Base-by-base conservation (phyloP, 2,329 filamentous ascomycete genomes). In the Botrytis byssoidea region DNA sequence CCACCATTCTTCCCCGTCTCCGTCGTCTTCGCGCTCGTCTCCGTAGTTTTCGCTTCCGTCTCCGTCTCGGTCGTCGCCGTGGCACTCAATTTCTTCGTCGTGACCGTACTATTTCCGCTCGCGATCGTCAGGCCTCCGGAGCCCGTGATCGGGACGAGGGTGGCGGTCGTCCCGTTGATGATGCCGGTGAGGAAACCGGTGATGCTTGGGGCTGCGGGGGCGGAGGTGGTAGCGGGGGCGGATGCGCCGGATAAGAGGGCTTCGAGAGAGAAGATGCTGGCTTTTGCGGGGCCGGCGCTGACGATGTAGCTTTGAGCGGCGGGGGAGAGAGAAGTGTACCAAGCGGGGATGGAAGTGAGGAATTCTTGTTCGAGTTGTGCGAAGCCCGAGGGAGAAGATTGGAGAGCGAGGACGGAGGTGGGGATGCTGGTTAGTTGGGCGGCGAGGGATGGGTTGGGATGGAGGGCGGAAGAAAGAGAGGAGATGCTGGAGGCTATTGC, bases 41-140 rank as follows among this genome's bases (percentile, higher is more conserved):
- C 32, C 8, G 37, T 42, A 18, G 59, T 69, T n/a, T 32, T 35
- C 29, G 44, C 16, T 8, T 20, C 37, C 46, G 70, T 67, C 3
- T 14, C 37, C 37, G 70, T 42, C 20, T 35, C 59, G 16, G 59
- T n/a, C 0, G 59, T n/a, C 1, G 37, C 4, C 60, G 70, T 10
- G 2, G 35, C 14, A 16, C 60, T 32, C 37, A 66, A 20, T 10
- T 42, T 66, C 3, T n/a, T 55, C 32, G 70, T 71, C 42, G 55
- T 69, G 5, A 73, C 71, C n/a, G 71, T 73, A 25, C 71, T 61
- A 69, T 73, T 73, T 4, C 71, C 64, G 1, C 64, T 35, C 16
- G 51, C 32, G 12, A 46, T 40, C 5, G 66, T 68, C 10, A 68
- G 51, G 2, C 16, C 66, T 10, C 66, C 66, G 1, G 66, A 55